Conservation (phyloP, 176 grass and related monocot species). For the Ensete glaucum region DNA sequence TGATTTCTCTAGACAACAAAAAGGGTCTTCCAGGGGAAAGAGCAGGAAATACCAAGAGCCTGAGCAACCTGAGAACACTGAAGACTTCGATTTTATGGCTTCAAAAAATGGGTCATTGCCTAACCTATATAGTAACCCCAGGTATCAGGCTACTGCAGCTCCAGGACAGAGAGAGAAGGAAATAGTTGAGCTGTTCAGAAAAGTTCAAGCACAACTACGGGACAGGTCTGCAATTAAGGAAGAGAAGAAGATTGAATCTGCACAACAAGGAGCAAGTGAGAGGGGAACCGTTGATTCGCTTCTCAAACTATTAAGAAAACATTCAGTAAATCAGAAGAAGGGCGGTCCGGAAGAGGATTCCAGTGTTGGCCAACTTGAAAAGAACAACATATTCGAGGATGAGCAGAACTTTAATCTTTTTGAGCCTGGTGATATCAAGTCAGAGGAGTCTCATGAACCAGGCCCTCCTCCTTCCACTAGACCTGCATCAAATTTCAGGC, state of each 20-base stretch:
- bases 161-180: slow-evolving; percentile 57
- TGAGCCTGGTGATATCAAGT: slow-evolving; percentile 18
- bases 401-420: slow-evolving; percentile 30
- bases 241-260: slow-evolving; percentile 56
- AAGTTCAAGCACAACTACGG: slow-evolving; percentile 53
- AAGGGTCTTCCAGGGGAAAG: slow-evolving; percentile 23
- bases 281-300: slow-evolving; percentile 52
- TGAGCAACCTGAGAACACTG: slow-evolving; percentile 42
- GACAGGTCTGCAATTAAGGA: slow-evolving; percentile 31
- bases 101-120: slow-evolving; percentile 58
- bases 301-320: slow-evolving; percentile 57
- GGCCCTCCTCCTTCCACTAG: slow-evolving; percentile 12
- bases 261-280: slow-evolving; percentile 44
- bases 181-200: slow-evolving; percentile 74
- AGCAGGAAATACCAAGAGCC: slow-evolving; percentile 47
- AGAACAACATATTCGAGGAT: slow-evolving; percentile 36
- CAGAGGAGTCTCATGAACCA: slow-evolving; percentile 24
- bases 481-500: slow-evolving; percentile 10
- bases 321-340: slow-evolving; percentile 46
- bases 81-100: slow-evolving; percentile 41
- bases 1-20: slow-evolving; percentile 22
- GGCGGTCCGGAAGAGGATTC: slow-evolving; percentile 27
- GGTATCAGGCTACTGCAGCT: slow-evolving; percentile 31
- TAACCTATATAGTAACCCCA: slow-evolving; percentile 32
- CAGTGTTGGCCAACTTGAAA: slow-evolving; percentile 30